Conservation (phyloP, 257 asterid species). For the Buddleja alternifolia region DNA sequence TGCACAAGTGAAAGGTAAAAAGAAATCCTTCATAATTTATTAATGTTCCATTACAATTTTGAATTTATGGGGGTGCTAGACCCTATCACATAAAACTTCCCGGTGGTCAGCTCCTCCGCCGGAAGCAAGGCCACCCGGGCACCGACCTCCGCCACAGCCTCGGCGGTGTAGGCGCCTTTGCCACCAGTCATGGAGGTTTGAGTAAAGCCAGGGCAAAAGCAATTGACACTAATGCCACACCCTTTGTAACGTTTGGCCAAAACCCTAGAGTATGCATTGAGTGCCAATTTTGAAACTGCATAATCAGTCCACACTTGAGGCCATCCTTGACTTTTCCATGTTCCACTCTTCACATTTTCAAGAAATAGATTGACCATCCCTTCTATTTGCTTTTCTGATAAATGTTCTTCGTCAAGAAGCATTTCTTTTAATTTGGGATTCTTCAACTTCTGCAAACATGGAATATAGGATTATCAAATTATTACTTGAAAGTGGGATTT, state of each 20-base stretch:
- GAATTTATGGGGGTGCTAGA: conserved; percentile 34
- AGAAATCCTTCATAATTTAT: background rate
- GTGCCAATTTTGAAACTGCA: conserved; percentile 75
- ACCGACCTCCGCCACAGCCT: conserved; percentile 50
- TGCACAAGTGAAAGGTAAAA: too few species aligned
- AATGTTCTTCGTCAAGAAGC: conserved; percentile 54
- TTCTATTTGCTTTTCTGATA: conserved; percentile 51
- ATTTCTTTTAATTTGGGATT: conserved; percentile 44
- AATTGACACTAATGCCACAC: conserved; percentile 53
- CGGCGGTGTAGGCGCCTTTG: conserved; percentile 55
- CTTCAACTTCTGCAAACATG: conserved; percentile 57
- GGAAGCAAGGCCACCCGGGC: conserved; percentile 49
- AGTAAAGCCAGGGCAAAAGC: conserved; percentile 84
- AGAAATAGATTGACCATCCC: conserved; percentile 51
- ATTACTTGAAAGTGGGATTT: too few species aligned
- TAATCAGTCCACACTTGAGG: conserved; percentile 82
- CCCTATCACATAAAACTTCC: conserved; percentile 46
- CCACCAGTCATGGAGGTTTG: conserved; percentile 82
- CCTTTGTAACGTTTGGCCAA: conserved; percentile 51
- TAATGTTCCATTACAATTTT: conserved; percentile 41
- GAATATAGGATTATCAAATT: too few species aligned
- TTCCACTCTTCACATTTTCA: conserved; percentile 55
- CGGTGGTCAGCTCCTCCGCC: conserved; percentile 51
- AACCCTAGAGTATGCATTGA: conserved; percentile 62
- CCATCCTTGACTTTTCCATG: conserved; percentile 74